Evolutionary conservation across 1,139 yeast species (phyloP).

Genomic region (Geotrichum cucujoidarum): DNA sequence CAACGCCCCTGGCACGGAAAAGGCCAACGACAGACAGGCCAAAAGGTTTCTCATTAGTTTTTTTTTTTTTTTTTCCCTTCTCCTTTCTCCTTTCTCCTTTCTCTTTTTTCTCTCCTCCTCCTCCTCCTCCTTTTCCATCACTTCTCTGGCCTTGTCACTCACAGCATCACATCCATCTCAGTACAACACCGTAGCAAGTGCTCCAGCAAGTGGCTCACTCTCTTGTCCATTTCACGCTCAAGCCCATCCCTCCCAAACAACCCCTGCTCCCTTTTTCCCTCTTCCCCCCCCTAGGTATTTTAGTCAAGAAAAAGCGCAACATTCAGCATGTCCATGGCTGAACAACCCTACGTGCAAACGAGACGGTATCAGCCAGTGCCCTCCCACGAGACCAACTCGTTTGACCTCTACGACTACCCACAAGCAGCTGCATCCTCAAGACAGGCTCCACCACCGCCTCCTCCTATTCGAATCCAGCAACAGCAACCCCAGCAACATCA

Average conservation of each 20-base stretch:
- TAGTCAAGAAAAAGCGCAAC: too few species aligned
- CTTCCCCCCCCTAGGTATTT: neutral
- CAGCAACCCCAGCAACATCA: slow-evolving; percentile 3
- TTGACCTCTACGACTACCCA: slow-evolving; percentile 10
- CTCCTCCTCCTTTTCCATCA: neutral
- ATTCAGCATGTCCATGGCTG: slow-evolving; percentile 10
- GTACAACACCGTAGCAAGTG: neutral
- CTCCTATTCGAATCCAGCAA: neutral
- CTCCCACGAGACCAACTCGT: slow-evolving; percentile 2
- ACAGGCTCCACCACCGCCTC: slow-evolving; percentile 2
- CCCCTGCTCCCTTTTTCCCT: neutral
- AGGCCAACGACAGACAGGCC: too few species aligned
- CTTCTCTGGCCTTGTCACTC: neutral
- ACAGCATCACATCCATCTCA: neutral
- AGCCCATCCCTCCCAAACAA: neutral
- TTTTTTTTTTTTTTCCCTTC: neutral
- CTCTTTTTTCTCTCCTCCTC: neutral
- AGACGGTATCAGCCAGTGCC: slow-evolving; percentile 4
- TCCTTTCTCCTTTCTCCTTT: neutral
- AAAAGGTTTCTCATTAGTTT: neutral
- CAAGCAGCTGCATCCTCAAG: neutral
- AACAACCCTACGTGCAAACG: slow-evolving; percentile 4
- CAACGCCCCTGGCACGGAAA: too few species aligned
- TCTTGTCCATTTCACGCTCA: neutral
- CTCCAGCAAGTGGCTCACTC: neutral